Conservation (phyloP, 129 eudicot species). For the Rutidosis leptorrhynchoides region DNA sequence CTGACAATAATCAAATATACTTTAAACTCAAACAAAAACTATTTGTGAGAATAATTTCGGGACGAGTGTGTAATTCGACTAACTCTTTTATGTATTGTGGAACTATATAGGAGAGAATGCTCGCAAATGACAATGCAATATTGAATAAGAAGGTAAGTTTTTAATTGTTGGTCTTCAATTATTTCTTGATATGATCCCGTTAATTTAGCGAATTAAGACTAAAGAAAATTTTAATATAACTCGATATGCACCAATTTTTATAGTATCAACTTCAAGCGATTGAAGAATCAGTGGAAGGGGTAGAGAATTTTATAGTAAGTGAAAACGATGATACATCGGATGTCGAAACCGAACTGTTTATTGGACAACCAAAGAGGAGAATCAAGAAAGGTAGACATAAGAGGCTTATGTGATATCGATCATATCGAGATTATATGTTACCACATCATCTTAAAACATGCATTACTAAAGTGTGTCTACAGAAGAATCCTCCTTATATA, state of each 20-base stretch:
- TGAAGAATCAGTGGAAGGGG: slow-evolving; percentile 15
- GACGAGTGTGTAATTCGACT: too few relatives aligned
- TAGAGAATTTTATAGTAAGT: neutral
- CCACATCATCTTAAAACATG: neutral
- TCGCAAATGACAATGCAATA: slow-evolving; percentile 50
- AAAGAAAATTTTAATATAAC: too few relatives aligned
- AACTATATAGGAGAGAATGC: slow-evolving; percentile 49
- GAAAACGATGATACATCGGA: slow-evolving; percentile 22
- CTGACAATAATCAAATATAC: too few relatives aligned
- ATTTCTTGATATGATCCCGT: too few relatives aligned
- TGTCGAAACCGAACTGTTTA: slow-evolving; percentile 31
- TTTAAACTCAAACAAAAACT: too few relatives aligned
- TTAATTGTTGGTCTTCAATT: neutral
- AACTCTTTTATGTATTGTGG: neutral
- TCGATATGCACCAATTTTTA: neutral
- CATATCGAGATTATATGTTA: neutral
- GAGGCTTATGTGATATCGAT: slow-evolving; percentile 2
- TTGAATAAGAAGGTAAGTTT: slow-evolving; percentile 57
- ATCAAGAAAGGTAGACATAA: slow-evolving; percentile 12
- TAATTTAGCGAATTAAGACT: too few relatives aligned
- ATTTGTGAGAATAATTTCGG: too few relatives aligned
- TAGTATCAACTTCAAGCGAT: slow-evolving; percentile 26
- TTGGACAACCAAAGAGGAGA: slow-evolving; percentile 23
- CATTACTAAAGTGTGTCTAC: neutral
- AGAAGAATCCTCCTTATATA: neutral